Base-by-base conservation (phyloP, 2,329 filamentous ascomycete species). In the Conoideocrella luteorostrata region DNA sequence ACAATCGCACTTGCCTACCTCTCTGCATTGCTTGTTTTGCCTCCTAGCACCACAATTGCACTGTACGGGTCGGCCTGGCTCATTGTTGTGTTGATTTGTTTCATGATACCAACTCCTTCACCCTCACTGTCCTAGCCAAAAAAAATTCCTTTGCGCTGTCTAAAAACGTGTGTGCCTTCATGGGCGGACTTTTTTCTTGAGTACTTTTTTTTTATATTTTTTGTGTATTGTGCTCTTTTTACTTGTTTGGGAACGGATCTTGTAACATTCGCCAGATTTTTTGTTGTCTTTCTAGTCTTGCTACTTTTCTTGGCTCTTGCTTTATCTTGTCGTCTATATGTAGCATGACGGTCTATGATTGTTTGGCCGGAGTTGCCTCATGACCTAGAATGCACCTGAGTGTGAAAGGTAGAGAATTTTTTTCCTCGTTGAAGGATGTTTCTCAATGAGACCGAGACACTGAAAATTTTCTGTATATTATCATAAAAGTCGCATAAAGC, bases 391-490 rank as follows among this genome's bases (percentile, higher is more conserved):
- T 37, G 18, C 37, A n/a, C 30, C n/a, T 41, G 33, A 41, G 43
- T 36, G 36, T 39, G 42, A 36, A 23, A 37, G 22, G 21, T 13
- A 39, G 24, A 45, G 30, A 45, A 15, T 24, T 20, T 36, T 20
- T 36, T 15, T 41, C 38, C 24, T 32, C 32, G 22, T 12, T 21
- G 18, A 23, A 30, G 34, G 24, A 32, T 32, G 39, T 15, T 28
- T 33, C 45, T 47, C 30, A 36, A 23, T 35, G 24, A 39, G 44
- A 43, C 39, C 28, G 36, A 46, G 29, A 42, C 35, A 39, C 34
- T 20, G 18, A 46, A 36, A 41, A 29, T 66, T 64, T 69, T 65
- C 66, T 77, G 73, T 77, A 77, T 70, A 76, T 74, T 77, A 77
- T 66, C 61, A 64, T 70, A 57, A 62, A 39, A 68, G 67, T 67